phyloP scores from a whole-genome alignment of 148 eudicot species.

The Diospyros kaki region DNA sequence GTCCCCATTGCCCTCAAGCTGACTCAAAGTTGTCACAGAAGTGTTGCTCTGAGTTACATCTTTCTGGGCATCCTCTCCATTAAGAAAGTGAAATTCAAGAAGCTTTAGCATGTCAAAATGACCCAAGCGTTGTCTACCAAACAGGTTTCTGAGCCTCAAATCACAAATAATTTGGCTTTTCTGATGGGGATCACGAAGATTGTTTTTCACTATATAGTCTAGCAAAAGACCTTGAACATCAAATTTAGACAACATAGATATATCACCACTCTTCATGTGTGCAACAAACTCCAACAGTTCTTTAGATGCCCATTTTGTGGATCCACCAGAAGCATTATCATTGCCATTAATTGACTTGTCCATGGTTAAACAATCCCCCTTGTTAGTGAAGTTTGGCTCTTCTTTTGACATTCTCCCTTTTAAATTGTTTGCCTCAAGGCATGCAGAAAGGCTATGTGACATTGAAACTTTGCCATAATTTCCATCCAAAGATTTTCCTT shows the following conservation, averaged over 20 bases:
- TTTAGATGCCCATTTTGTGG: slow-evolving; percentile 74
- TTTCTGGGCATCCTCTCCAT: slow-evolving; percentile 53
- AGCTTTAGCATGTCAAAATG: slow-evolving; percentile 89
- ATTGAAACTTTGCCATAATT: slow-evolving; percentile 21
- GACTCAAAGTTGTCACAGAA: slow-evolving; percentile 30
- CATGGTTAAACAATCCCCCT: slow-evolving; percentile 19
- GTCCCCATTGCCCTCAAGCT: slow-evolving; percentile 34
- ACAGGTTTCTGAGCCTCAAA: slow-evolving; percentile 55
- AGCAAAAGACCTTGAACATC: slow-evolving; percentile 76
- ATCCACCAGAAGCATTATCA: slow-evolving; percentile 15
- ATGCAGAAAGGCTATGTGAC: slow-evolving; percentile 13
- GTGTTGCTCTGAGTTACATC: slow-evolving; percentile 41
- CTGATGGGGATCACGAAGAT: slow-evolving; percentile 74
- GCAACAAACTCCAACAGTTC: slow-evolving; percentile 84
- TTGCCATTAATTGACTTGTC: slow-evolving; percentile 27
- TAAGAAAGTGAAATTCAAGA: slow-evolving; percentile 56
- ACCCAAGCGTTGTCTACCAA: slow-evolving; percentile 70
- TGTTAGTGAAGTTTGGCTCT: slow-evolving; percentile 23
- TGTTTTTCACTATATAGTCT: slow-evolving; percentile 70
- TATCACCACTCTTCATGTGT: slow-evolving; percentile 80
- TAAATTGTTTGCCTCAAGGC: slow-evolving; percentile 38
- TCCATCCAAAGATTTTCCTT: slow-evolving; percentile 14
- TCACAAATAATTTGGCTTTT: slow-evolving; percentile 84
- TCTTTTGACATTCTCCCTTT: slow-evolving; percentile 44
- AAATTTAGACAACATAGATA: slow-evolving; percentile 58